Evolutionary conservation across 140 eudicot genomes (phyloP), one percentile per base, ranked within the genome.

Genomic region (Oenanthe javanica): DNA sequence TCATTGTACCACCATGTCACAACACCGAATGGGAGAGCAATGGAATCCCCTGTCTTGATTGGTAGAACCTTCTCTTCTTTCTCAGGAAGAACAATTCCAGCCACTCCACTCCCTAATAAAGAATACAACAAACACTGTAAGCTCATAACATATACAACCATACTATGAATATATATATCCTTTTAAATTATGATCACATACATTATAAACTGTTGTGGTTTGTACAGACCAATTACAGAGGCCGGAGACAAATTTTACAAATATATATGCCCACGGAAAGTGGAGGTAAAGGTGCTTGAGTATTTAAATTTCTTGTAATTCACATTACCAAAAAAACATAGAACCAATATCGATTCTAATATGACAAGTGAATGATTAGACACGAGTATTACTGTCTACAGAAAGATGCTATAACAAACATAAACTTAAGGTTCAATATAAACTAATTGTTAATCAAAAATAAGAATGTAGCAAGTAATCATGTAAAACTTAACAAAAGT

Each of bases 1-100:
- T 43, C 40, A 47, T 86, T 86, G 85, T 80, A 74, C 87, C 87
- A 83, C 89, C 89, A 86, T 36, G 89, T 83, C 31, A 86, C 87
- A 21, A 81, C 85, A 10, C 89, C 89, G 31, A 86, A 83, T 2
- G 89, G 87, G 7, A 86, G 85, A 23, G 89, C 87, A 49, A 86
- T 72, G 47, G 89, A 86, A 72, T 86, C 89, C 11, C 89, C 89
- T 8, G 81, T 81, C 78, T 86, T 83, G 72, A 86, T 84, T 27
- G 87, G 19, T 7, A 86, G 55, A 43, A 86, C 89, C 86, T 83
- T 86, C 49, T 86, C 89, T 72, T 86, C 89, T 75, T 81, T 78
- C 79, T 86, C 89, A 0, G 87, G 85, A 55, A 81, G 85, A 59
- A 86, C 82, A n/a, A 86, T 67, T n/a, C 89, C 89, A 69, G 82